phyloP scores from a whole-genome alignment of 2,329 filamentous ascomycete genomes.

The Aaosphaeria pasadenensis region DNA sequence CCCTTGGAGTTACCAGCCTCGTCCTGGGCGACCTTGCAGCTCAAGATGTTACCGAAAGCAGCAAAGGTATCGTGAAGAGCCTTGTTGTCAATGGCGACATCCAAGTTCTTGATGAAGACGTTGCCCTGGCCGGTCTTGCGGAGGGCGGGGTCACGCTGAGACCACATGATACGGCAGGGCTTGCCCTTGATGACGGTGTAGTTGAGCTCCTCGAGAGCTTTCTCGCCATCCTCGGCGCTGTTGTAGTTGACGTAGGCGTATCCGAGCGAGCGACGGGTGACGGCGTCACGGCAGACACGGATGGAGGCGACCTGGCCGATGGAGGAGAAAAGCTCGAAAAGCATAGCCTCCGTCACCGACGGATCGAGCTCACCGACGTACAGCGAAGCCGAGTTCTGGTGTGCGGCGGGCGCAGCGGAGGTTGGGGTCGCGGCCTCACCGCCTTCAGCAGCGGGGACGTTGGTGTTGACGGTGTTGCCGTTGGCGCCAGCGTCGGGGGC shows the following conservation, averaged over 20 bases:
- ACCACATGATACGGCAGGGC: slow-evolving; percentile 99
- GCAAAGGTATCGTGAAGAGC: slow-evolving; percentile 98
- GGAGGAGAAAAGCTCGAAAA: slow-evolving; percentile 99
- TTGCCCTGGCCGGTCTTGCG: slow-evolving; percentile 99
- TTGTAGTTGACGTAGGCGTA: slow-evolving; percentile 99
- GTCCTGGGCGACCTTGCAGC: slow-evolving; percentile 99
- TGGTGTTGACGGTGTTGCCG: slow-evolving; percentile 68
- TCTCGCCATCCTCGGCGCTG: slow-evolving; percentile 92
- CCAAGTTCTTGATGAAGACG: slow-evolving; percentile 99
- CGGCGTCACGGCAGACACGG: slow-evolving; percentile 98
- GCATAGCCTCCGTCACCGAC: slow-evolving; percentile 98
- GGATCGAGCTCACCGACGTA: slow-evolving; percentile 98
- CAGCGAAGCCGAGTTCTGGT: slow-evolving; percentile 93
- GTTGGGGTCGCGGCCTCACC: slow-evolving; percentile 67
- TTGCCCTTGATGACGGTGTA: slow-evolving; percentile 99
- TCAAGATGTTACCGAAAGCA: slow-evolving; percentile 97
- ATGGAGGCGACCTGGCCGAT: slow-evolving; percentile 99
- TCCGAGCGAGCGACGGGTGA: slow-evolving; percentile 96
- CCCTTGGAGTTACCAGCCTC: slow-evolving; percentile 97
- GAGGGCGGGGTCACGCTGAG: slow-evolving; percentile 96
- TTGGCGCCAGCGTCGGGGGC: slow-evolving; percentile 68
- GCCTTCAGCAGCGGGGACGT: slow-evolving; percentile 62
- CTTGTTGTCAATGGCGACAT: slow-evolving; percentile 99
- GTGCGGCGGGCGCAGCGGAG: slow-evolving; percentile 68
- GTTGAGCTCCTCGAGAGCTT: slow-evolving; percentile 98